Evolutionary conservation across 2,329 filamentous ascomycete species (phyloP).

Genomic region (Neonectria punicea): DNA sequence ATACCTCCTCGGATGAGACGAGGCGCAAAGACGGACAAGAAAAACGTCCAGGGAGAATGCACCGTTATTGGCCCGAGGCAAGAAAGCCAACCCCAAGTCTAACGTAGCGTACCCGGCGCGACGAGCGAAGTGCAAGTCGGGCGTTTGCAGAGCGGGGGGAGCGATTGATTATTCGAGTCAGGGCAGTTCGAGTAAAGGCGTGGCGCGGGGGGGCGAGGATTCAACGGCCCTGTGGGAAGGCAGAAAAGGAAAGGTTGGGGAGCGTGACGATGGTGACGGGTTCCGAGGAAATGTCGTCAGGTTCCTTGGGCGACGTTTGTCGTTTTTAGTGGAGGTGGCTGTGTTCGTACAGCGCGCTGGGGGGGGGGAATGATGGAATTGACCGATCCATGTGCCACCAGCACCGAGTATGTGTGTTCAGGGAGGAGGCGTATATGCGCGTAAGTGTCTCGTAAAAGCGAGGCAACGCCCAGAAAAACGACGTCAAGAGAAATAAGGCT

Average conservation of each 20-base stretch:
- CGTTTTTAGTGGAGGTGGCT: neutral
- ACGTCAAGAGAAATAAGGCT: neutral
- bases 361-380: neutral
- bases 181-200: slow-evolving; percentile 37
- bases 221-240: slow-evolving; percentile 9
- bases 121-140: slow-evolving; percentile 25
- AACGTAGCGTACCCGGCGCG: slow-evolving; percentile 24
- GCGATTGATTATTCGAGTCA: slow-evolving; percentile 36
- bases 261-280: neutral
- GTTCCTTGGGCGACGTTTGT: slow-evolving; percentile 3
- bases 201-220: slow-evolving; percentile 3
- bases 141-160: slow-evolving; percentile 13
- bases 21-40: slow-evolving; percentile 3
- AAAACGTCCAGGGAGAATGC: slow-evolving; percentile 10
- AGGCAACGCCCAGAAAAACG: neutral
- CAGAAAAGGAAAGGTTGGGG: slow-evolving; percentile 3
- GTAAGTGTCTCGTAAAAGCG: neutral
- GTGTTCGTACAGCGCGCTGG: neutral
- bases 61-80: slow-evolving; percentile 13
- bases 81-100: slow-evolving; percentile 16
- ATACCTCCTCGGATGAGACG: slow-evolving; percentile 8
- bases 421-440: neutral
- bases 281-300: slow-evolving; percentile 1
- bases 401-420: neutral
- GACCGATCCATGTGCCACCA: neutral